These are phyloP conservation scores for Castanopsis chinensis DNA, from an alignment of 306 rosid species.

Conservation along the genomic window DNA sequence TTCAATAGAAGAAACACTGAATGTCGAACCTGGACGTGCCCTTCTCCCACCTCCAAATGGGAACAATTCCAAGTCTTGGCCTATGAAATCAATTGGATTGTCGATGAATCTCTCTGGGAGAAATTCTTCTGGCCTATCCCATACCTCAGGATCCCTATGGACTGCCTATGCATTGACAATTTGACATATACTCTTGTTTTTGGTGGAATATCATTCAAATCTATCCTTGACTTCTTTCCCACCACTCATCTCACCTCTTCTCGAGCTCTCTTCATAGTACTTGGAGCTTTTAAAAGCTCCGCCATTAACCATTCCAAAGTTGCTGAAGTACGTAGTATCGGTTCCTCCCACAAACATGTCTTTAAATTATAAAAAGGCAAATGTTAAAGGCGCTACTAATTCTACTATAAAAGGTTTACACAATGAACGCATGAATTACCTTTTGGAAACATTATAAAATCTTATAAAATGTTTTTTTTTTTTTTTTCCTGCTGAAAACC, in stretches of 20 bases:
- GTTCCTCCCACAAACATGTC: conserved; percentile 36
- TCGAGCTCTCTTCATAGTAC: conserved; percentile 29
- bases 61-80: conserved; percentile 23
- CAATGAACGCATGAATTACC: no score
- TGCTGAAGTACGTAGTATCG: conserved; percentile 15
- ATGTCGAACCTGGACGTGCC: conserved; percentile 24
- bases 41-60: conserved; percentile 38
- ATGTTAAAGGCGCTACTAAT: not conserved
- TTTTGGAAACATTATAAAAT: no score
- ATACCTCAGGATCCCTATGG: conserved; percentile 28
- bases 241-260: conserved; percentile 32
- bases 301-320: conserved; percentile 32
- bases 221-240: conserved; percentile 12
- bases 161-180: conserved; percentile 28
- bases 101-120: conserved; percentile 31
- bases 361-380: conserved; percentile 1
- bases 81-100: not conserved
- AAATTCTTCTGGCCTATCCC: conserved; percentile 36
- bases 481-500: no score
- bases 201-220: conserved; percentile 14
- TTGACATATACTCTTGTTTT: conserved; percentile 19
- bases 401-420: no score
- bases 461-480: no score
- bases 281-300: conserved; percentile 22
- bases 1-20: conserved; percentile 9